Evolutionary conservation across 768 basidiomycete species (phyloP).

Genomic region (Lenzites betulinus): DNA sequence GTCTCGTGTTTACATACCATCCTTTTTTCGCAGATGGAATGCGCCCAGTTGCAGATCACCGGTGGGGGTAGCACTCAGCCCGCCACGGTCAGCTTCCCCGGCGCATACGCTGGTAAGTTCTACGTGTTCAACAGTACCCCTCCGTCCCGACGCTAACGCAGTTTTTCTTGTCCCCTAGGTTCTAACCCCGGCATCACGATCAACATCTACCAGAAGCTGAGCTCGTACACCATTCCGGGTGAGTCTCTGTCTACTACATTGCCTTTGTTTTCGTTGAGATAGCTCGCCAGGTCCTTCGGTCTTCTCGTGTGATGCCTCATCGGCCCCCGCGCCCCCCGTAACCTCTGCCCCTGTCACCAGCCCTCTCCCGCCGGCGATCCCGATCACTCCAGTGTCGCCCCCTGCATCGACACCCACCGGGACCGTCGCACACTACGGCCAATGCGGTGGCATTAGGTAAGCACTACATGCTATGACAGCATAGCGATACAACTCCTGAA

Average conservation of each 20-base stretch:
- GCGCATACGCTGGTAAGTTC: constrained; percentile 36
- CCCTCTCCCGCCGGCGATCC: constrained; percentile 3
- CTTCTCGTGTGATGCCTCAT: constrained; percentile 31
- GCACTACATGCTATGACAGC: constrained; percentile 6
- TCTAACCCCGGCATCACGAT: constrained; percentile 39
- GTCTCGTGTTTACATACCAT: neutral
- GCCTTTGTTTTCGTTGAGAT: neutral
- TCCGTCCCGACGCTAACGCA: neutral
- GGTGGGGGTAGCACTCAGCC: constrained; percentile 36
- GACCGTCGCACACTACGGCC: constrained; percentile 44
- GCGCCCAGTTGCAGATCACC: constrained; percentile 40
- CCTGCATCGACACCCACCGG: constrained; percentile 20
- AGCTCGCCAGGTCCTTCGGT: constrained; percentile 25
- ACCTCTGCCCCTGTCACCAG: constrained; percentile 18
- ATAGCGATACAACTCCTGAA: no score
- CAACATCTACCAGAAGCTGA: constrained; percentile 35
- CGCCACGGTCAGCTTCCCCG: constrained; percentile 39
- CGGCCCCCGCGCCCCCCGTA: constrained; percentile 15
- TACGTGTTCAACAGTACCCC: neutral
- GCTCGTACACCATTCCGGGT: constrained; percentile 34
- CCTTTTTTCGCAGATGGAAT: constrained; percentile 34
- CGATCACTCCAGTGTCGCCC: neutral
- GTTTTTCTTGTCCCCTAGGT: constrained; percentile 14
- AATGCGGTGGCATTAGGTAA: constrained; percentile 44
- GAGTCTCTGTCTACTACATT: neutral